Conservation (phyloP, 2,329 filamentous ascomycete genomes). For the Trichoderma harzianum region DNA sequence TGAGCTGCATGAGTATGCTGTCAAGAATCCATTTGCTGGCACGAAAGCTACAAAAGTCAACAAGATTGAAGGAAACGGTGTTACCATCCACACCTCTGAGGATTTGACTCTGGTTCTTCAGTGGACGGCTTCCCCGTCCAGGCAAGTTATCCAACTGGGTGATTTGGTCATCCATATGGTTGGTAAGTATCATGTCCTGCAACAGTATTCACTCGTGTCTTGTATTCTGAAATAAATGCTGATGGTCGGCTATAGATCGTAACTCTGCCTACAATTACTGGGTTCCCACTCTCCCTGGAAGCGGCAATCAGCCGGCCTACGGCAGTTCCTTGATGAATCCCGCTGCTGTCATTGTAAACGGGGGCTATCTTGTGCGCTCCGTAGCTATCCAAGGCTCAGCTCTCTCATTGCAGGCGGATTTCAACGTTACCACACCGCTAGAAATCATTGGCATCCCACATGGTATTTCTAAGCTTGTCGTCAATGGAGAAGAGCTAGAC, state of each 20-base stretch:
- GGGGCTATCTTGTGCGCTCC: conserved; percentile 61
- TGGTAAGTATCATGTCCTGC: conserved; percentile 24
- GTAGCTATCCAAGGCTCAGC: conserved; percentile 53
- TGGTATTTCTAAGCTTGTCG: conserved; percentile 41
- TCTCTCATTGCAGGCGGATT: conserved; percentile 64
- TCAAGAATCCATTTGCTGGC: conserved; percentile 27
- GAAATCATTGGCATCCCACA: conserved; percentile 64
- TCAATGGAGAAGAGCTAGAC: conserved; percentile 39
- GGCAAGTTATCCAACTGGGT: conserved; percentile 33
- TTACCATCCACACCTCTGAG: conserved; percentile 24
- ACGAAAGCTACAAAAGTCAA: conserved; percentile 24
- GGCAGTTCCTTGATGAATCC: conserved; percentile 37
- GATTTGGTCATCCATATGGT: conserved; percentile 42
- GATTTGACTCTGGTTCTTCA: conserved; percentile 28
- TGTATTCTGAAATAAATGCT: background rate
- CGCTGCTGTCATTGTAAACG: conserved; percentile 56
- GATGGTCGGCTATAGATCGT: conserved; percentile 44
- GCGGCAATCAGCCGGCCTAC: conserved; percentile 26
- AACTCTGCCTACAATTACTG: conserved; percentile 68
- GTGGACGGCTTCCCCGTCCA: conserved; percentile 30
- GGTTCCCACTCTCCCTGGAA: conserved; percentile 53
- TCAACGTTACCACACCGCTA: conserved; percentile 65
- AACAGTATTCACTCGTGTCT: background rate
- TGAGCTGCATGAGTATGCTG: conserved; percentile 61
- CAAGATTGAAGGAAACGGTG: conserved; percentile 28